Evolutionary conservation across 106 monocot species (phyloP).

Genomic region (Allium fistulosum): DNA sequence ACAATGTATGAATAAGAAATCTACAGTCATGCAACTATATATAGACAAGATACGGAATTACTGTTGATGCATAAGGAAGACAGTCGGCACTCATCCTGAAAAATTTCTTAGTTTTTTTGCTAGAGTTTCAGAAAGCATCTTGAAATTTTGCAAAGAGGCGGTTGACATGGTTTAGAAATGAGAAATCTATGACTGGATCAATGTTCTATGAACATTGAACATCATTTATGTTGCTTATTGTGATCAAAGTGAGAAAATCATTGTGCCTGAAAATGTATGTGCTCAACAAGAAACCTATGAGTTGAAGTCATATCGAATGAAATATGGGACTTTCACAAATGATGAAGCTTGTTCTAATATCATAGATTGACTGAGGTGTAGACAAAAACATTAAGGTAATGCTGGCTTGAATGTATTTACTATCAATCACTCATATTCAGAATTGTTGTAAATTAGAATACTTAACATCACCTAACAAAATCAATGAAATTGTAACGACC

Average conservation of each 20-base stretch:
- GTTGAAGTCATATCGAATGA: conserved; percentile 57
- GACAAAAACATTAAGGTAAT: conserved; percentile 19
- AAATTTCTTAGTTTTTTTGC: conserved; percentile 40
- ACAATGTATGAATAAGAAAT: too few relatives aligned
- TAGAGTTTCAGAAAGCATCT: conserved; percentile 75
- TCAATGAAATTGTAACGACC: too few relatives aligned
- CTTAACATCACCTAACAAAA: too few relatives aligned
- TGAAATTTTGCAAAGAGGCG: conserved; percentile 93
- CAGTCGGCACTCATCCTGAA: conserved; percentile 37
- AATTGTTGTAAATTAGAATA: too few relatives aligned
- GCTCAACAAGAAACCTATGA: conserved; percentile 30
- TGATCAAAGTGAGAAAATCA: conserved; percentile 15
- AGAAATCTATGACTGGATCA: conserved; percentile 75
- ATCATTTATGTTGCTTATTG: conserved; percentile 43
- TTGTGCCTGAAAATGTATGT: conserved; percentile 42
- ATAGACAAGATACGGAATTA: conserved; percentile 84
- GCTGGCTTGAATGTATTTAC: too few relatives aligned
- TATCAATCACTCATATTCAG: too few relatives aligned
- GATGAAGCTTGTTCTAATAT: conserved; percentile 42
- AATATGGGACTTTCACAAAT: conserved; percentile 38
- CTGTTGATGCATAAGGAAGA: conserved; percentile 47
- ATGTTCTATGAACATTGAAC: conserved; percentile 44
- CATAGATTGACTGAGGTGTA: conserved; percentile 61
- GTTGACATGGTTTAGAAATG: conserved; percentile 86
- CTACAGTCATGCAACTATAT: conserved; percentile 84